Evolutionary conservation across 768 basidiomycete species (phyloP), one percentile per base, ranked within the genome.

Genomic region (Rossbeevera mucosa): DNA sequence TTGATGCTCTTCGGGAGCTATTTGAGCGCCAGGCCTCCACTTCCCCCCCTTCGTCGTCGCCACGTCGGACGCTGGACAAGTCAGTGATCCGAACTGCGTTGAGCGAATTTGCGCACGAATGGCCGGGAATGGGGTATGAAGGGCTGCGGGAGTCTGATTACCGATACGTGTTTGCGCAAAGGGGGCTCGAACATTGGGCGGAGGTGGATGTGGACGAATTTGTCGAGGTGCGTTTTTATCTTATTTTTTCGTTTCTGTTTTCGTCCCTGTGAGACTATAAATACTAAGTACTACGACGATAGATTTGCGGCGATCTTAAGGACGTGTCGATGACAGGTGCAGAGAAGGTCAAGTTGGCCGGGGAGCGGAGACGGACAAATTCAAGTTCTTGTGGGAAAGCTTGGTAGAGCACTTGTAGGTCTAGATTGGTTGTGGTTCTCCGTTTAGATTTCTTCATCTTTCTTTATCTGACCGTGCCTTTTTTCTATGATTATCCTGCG

Each of bases 201-300:
- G 77, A 78, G 24, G 70, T 96, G 44, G 82, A 85, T 55, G 83
- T 91, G 61, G 88, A 94, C 57, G 89, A 91, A 64, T 94, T 94
- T 67, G 75, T 94, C 45, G 91, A 94, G 81, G 90, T 90, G 57
- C 13, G 83, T 71, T 52, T 26, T 18, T 4, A 33, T 33, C 8
- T n/a, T 18, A 9, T 11, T 33, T 33, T 33, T 11, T 9, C 18
- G 21, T 28, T 24, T 8, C 9, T 11, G 7, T 41, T 41, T 41
- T 4, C 20, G 20, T 20, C 40, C 20, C 20, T 20, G n/a, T 18
- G 36, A n/a, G n/a, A 18, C 29, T 13, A 36, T 11, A 18, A 36
- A n/a, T n/a, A 5, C 36, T 38, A 18, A 38, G 18, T 16, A 31
- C 18, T 11, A 5, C 11, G 36, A 11, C 12, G 8, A 2, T 56